phyloP scores from a whole-genome alignment of 768 basidiomycete genomes.

The Auriscalpium vulgare region DNA sequence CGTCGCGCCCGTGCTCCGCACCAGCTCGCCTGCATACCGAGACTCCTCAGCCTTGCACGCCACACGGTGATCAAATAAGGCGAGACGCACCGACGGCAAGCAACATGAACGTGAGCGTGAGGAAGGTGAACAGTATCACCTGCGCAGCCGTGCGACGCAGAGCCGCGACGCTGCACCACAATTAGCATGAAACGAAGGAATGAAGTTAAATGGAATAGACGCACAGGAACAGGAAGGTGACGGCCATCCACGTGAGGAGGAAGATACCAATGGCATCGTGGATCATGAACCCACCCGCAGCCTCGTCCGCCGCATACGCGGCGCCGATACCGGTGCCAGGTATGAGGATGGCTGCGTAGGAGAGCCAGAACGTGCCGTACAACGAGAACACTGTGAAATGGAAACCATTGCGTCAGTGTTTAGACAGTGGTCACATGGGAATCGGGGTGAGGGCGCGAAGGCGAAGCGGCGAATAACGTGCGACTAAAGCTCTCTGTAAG shows the following conservation, averaged over 20 bases:
- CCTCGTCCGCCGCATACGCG: constrained; percentile 35
- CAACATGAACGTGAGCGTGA: constrained; percentile 44
- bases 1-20: not conserved
- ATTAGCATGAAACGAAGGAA: not conserved
- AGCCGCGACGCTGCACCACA: constrained; percentile 35
- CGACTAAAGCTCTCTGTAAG: too few relatives aligned
- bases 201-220: constrained; percentile 16
- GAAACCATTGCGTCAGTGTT: constrained; percentile 26
- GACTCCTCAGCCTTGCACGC: not conserved
- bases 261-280: constrained; percentile 64
- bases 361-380: constrained; percentile 87
- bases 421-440: not conserved
- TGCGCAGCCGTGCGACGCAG: constrained; percentile 43
- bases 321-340: constrained; percentile 56
- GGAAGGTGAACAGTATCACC: constrained; percentile 42
- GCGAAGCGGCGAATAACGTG: not conserved
- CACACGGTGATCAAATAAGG: constrained; percentile 29
- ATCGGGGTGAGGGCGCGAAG: not conserved
- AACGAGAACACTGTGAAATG: constrained; percentile 56
- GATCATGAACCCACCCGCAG: constrained; percentile 27
- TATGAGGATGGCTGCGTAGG: constrained; percentile 65
- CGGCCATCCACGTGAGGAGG: constrained; percentile 63
- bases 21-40: not conserved
- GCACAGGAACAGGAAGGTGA: constrained; percentile 64
- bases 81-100: constrained; percentile 31